Evolutionary conservation across 768 basidiomycete genomes (phyloP).

Genomic region (Boletus bicolor): DNA sequence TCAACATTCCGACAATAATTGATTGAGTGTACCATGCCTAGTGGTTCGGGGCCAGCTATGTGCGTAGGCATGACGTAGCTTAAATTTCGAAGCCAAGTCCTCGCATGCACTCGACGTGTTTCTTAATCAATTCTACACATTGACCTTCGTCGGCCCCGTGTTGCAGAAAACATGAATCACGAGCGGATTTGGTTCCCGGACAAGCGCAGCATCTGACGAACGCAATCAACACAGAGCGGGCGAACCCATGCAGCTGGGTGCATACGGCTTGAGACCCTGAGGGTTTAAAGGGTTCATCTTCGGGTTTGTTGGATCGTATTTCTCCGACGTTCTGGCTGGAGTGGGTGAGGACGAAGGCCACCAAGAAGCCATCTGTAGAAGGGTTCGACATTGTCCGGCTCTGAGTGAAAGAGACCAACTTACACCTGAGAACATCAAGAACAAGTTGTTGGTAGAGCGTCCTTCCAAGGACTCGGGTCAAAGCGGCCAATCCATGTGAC

Average conservation of each 20-base stretch:
- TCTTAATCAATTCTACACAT: constrained; percentile 76
- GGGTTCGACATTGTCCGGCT: not conserved
- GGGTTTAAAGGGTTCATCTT: constrained; percentile 90
- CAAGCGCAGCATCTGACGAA: constrained; percentile 87
- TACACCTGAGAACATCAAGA: constrained; percentile 45
- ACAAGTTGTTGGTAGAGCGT: not conserved
- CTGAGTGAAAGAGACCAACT: not conserved
- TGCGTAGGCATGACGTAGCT: not conserved
- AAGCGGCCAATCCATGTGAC: no score
- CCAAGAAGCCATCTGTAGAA: constrained; percentile 46
- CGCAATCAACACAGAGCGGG: not conserved
- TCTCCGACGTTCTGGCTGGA: constrained; percentile 34
- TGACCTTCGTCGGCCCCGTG: constrained; percentile 63
- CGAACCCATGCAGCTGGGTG: not conserved
- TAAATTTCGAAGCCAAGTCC: constrained; percentile 84
- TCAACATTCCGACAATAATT: not conserved
- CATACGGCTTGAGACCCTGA: constrained; percentile 91
- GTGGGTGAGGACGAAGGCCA: constrained; percentile 45
- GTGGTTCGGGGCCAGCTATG: not conserved
- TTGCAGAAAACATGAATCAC: constrained; percentile 92
- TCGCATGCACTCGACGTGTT: constrained; percentile 90
- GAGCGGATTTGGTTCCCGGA: constrained; percentile 85
- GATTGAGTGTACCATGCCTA: not conserved
- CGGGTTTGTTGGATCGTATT: constrained; percentile 71
- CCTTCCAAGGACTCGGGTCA: no score